These are phyloP conservation scores for Psilocybe tampanensis DNA, from an alignment of 768 basidiomycete genomes.

Conservation along the genomic window DNA sequence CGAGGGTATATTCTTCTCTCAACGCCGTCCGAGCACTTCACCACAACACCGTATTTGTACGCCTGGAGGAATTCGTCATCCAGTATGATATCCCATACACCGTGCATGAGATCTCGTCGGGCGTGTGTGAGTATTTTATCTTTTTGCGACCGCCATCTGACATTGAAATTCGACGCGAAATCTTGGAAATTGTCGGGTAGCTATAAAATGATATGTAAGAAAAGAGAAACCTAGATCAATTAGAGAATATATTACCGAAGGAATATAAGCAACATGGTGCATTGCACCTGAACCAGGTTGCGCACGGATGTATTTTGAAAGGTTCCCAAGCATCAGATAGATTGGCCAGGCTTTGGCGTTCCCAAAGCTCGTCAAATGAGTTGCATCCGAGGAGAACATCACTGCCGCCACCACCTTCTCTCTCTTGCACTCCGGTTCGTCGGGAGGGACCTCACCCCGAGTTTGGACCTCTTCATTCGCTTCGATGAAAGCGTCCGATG, in stretches of 20 bases:
- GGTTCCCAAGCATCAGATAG: constrained; percentile 40
- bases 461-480: constrained; percentile 20
- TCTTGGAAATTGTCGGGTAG: constrained; percentile 15
- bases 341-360: constrained; percentile 40
- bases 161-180: constrained; percentile 19
- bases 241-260: constrained; percentile 21
- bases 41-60: constrained; percentile 34
- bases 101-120: constrained; percentile 34
- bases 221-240: too few species aligned
- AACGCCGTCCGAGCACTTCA: constrained; percentile 34
- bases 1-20: constrained; percentile 30
- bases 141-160: not conserved
- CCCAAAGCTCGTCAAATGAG: constrained; percentile 29
- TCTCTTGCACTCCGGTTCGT: constrained; percentile 7
- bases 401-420: constrained; percentile 18
- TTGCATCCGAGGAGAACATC: constrained; percentile 23
- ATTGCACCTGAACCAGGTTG: constrained; percentile 29
- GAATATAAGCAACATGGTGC: constrained; percentile 46
- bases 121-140: constrained; percentile 31
- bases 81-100: constrained; percentile 31
- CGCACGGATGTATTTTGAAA: constrained; percentile 39
- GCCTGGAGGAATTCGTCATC: constrained; percentile 34
- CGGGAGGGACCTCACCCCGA: constrained; percentile 6
- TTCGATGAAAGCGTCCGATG: constrained; percentile 24
- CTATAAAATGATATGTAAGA: constrained; percentile 12